Percentiles rank a stretch among this genome's conserved stretches.
These are phyloP conservation scores for Schizopora paradoxa DNA, from an alignment of 1,284 basidiomycete genomes.

Conservation along the genomic window DNA sequence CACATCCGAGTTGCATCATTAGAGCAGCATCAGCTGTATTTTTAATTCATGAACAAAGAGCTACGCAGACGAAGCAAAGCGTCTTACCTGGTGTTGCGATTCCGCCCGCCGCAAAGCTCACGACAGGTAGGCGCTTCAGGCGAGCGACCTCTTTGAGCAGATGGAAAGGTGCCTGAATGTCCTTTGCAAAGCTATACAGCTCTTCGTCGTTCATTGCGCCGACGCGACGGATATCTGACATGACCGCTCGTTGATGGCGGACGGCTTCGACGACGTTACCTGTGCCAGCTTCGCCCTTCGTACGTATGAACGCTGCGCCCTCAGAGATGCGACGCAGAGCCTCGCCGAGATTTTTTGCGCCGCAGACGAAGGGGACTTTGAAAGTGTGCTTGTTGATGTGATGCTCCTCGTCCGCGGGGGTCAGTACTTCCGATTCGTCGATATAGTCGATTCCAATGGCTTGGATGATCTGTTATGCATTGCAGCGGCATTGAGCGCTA, in stretches of 20 bases:
- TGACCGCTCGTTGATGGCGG: conserved; percentile 83
- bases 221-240: conserved; percentile 81
- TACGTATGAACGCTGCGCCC: conserved; percentile 95
- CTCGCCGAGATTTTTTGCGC: conserved; percentile 80
- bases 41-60: conserved; percentile 3
- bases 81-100: conserved; percentile 86
- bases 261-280: conserved; percentile 98
- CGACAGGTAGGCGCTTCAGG: conserved; percentile 90
- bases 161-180: conserved; percentile 95
- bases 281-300: conserved; percentile 96
- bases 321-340: conserved; percentile 95
- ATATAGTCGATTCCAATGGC: conserved; percentile 96
- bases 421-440: conserved; percentile 95
- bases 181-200: conserved; percentile 91
- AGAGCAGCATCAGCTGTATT: conserved; percentile 85
- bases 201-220: conserved; percentile 92
- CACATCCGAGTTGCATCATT: conserved; percentile 99
- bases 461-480: conserved; percentile 92
- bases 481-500: conserved; percentile 1
- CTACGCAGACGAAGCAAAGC: conserved; percentile 7
- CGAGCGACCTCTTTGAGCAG: conserved; percentile 94
- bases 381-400: conserved; percentile 86
- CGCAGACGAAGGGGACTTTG: conserved; percentile 86
- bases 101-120: conserved; percentile 94
- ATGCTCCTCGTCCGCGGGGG: conserved; percentile 89